Conservation (phyloP, 176 grass and related monocot genomes). For the Coix lacrymajobi region DNA sequence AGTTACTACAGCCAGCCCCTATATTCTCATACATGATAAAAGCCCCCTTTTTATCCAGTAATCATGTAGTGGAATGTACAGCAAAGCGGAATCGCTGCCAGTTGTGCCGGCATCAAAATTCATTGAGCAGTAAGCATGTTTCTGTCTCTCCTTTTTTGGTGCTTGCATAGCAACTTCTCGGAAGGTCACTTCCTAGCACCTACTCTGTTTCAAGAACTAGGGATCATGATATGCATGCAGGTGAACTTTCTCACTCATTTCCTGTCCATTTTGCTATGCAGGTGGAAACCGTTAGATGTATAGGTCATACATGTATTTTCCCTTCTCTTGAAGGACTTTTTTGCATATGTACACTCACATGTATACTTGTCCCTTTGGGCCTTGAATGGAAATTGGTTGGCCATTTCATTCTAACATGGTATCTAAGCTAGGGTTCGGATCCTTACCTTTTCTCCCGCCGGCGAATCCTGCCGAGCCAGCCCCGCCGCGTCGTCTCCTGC, state of each 20-base stretch:
- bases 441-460: too few species aligned
- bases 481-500: too few species aligned
- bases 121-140: neutral
- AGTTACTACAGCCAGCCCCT: neutral
- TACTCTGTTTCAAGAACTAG: slow-evolving; percentile 1
- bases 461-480: too few species aligned
- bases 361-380: too few species aligned
- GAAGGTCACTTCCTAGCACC: neutral
- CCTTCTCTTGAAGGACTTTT: too few species aligned
- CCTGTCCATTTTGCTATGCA: slow-evolving; percentile 5
- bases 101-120: neutral
- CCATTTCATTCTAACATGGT: too few species aligned
- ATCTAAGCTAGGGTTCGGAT: too few species aligned
- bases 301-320: too few species aligned
- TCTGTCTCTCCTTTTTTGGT: neutral
- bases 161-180: neutral
- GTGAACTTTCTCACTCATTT: neutral
- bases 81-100: neutral
- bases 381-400: too few species aligned
- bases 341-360: too few species aligned
- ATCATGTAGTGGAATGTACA: neutral
- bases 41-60: neutral
- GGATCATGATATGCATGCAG: neutral
- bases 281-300: too few species aligned
- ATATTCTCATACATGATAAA: neutral